phyloP scores from a whole-genome alignment of 2,329 filamentous ascomycete genomes.

The Aureobasidium lini region DNA sequence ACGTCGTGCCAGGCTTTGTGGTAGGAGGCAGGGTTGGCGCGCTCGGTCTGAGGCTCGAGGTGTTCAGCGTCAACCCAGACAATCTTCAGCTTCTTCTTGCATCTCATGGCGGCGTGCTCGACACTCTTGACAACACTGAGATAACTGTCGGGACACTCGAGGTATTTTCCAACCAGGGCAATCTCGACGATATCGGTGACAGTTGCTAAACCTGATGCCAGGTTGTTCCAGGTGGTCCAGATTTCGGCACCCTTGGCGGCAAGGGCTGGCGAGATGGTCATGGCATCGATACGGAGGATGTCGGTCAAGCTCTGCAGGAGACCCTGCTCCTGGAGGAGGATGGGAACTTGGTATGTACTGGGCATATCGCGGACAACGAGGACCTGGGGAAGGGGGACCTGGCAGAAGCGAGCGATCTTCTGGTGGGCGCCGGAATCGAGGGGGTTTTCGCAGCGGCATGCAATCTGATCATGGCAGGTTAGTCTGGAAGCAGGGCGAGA shows the following conservation, averaged over 20 bases:
- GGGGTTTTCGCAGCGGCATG: constrained; percentile 77
- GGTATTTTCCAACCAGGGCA: constrained; percentile 89
- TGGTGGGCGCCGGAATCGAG: constrained; percentile 67
- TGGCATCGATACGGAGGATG: constrained; percentile 55
- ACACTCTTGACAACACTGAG: constrained; percentile 77
- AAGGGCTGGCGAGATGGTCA: constrained; percentile 44
- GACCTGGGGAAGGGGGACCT: constrained; percentile 78
- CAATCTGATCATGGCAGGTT: constrained; percentile 45
- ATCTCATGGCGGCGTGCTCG: constrained; percentile 86
- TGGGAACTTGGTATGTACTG: constrained; percentile 87
- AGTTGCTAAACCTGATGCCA: constrained; percentile 60
- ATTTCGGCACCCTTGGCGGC: constrained; percentile 57
- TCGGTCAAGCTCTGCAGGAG: constrained; percentile 60
- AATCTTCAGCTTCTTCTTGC: constrained; percentile 69
- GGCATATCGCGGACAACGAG: constrained; percentile 80
- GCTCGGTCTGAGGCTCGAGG: constrained; percentile 60
- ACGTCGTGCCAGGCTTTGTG: constrained; percentile 47
- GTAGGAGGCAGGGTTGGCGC: constrained; percentile 61
- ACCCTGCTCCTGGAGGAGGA: constrained; percentile 80
- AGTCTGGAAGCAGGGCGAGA: no score
- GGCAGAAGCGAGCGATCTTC: constrained; percentile 86
- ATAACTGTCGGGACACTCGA: constrained; percentile 76
- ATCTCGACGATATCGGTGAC: constrained; percentile 67
- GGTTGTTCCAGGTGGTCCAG: constrained; percentile 71
- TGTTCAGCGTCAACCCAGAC: constrained; percentile 79